Conservation (phyloP, 2,329 filamentous ascomycete genomes). For the Xylariaceae sp. region DNA sequence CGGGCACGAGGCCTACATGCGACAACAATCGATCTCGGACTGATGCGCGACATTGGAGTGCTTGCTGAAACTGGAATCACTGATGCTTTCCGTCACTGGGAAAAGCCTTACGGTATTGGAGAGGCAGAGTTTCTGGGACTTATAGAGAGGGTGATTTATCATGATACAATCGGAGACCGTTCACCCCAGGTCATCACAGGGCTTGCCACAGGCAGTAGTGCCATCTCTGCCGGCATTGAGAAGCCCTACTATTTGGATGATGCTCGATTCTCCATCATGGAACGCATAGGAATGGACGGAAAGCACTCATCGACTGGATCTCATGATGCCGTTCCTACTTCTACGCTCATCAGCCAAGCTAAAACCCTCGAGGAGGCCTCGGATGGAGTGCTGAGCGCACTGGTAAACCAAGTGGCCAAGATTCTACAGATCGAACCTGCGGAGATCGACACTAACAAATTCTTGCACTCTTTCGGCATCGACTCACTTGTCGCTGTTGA, state of each 20-base stretch:
- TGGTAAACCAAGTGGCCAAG: background rate
- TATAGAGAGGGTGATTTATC: background rate
- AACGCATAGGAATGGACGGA: background rate
- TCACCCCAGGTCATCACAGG: background rate
- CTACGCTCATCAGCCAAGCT: background rate
- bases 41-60: background rate
- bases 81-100: background rate
- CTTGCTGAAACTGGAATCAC: background rate
- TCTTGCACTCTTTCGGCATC: background rate
- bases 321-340: background rate
- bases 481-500: slow-evolving; percentile 4
- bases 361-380: background rate
- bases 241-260: background rate
- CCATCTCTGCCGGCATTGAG: no score
- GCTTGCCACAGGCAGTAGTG: background rate
- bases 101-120: background rate
- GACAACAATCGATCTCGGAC: background rate
- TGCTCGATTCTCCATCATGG: background rate
- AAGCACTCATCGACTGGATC: background rate
- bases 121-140: background rate
- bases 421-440: background rate
- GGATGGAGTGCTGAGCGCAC: background rate
- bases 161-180: background rate
- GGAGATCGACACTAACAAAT: background rate
- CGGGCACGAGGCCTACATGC: background rate